Base-by-base conservation (phyloP, 805 yeast genomes). In the Nakazawaea laoshanensis region DNA sequence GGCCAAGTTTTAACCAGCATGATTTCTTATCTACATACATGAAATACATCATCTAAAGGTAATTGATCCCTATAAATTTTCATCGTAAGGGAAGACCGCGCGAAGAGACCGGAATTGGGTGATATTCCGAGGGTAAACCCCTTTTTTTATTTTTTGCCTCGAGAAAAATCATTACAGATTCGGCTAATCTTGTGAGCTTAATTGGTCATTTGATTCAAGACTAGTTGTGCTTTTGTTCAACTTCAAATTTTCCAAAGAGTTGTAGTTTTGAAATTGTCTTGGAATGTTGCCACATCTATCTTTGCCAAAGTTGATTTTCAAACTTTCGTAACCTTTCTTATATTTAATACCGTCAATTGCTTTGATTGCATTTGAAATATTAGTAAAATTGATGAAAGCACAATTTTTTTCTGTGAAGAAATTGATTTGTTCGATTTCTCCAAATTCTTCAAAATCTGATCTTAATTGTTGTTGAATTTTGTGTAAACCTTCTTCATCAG, bases 261-360 rank as follows among this genome's bases (percentile, higher is more conserved):
- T 34, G 18, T 34, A 23, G 18, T 29, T 29, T 26, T 31, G 35
- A 38, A 74, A 75, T 52, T 79, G 89, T 49, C 94, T 70, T 31
- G 96, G 96, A 39, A 86, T 76, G 50, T 88, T 86, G 19, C 96
- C 97, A 57, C 97, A 89, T 49, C 98, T 70, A 53, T 86, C 95
- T 51, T 87, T 87, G 32, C 96, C 96, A 52, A 83, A 88, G 52
- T 87, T 86, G 45, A 89, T 81, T 55, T 85, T 85, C 47, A 87
- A 67, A 38, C 69, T 67, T 43, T 70, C 67, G 56, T 80, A 83
- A 43, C 74, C 82, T 4, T 67, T 67, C 47, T 78, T 75, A 29
- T 81, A 77, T 54, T 84, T 81, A 44, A 88, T 82, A 30, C 94
- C 92, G 50, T 88, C 95, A 43, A 89, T 79, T 5, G 96, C 96